Evolutionary conservation across 2,329 filamentous ascomycete species (phyloP).

Genomic region (Venturia pyrina): DNA sequence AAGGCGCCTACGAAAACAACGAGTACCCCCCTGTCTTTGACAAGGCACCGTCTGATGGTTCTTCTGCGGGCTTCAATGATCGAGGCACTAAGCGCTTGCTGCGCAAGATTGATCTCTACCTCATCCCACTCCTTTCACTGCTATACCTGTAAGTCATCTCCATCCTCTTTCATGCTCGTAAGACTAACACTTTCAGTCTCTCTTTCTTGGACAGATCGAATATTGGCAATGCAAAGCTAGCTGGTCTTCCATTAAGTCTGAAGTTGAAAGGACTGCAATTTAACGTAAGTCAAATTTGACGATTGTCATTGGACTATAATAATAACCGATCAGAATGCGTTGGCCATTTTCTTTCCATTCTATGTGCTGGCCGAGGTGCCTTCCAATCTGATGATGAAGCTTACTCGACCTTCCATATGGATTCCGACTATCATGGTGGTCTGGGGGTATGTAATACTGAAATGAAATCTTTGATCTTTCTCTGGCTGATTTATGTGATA

Average conservation of each 20-base stretch:
- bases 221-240: slow-evolving; percentile 34
- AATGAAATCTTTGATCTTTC: background rate
- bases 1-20: background rate
- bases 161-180: slow-evolving; percentile 16
- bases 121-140: slow-evolving; percentile 50
- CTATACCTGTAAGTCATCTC: slow-evolving; percentile 39
- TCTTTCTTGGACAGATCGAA: slow-evolving; percentile 36
- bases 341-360: slow-evolving; percentile 32
- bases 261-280: slow-evolving; percentile 24
- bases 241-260: slow-evolving; percentile 26
- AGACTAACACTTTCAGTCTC: slow-evolving; percentile 1
- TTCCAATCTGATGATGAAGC: slow-evolving; percentile 14
- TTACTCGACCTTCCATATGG: slow-evolving; percentile 12
- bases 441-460: slow-evolving; percentile 8
- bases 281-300: slow-evolving; percentile 17
- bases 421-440: slow-evolving; percentile 13
- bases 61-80: slow-evolving; percentile 22
- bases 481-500: background rate
- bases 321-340: slow-evolving; percentile 15
- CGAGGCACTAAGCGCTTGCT: slow-evolving; percentile 40
- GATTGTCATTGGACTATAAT: background rate
- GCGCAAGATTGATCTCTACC: slow-evolving; percentile 43
- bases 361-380: slow-evolving; percentile 18
- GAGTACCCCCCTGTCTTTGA: background rate
- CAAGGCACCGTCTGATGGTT: background rate